Base-by-base conservation (phyloP, 2,329 filamentous ascomycete genomes). In the Aspergillus tubingensis region DNA sequence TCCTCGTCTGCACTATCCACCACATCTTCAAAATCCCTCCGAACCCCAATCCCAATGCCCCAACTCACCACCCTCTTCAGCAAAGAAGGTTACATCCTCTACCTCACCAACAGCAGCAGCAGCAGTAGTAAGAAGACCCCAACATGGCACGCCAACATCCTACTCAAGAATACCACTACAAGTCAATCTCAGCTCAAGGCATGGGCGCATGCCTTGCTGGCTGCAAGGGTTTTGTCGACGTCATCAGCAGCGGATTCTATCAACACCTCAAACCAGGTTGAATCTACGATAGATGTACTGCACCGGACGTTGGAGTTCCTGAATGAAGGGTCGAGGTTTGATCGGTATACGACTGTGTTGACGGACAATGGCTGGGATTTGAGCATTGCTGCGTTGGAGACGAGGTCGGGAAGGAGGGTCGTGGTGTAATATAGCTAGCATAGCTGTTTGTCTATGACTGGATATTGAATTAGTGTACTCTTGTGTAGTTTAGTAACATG, bases 341-440 rank as follows among this genome's bases (percentile, higher is more conserved):
- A 76, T 64, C 66, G 74, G 69, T 72, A 80, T 79, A 59, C 77
- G 55, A 62, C 74, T 62, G 64, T 75, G 62, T 62, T 87, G 57
- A 70, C 66, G 60, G 72, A 72, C 36, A 77, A 68, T 32, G 89
- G 89, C 0, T 93, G 90, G 90, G 85, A 92, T 74, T 67, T 90
- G 50, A 78, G 85, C 58, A 81, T 81, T 54, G 82, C 82, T 41
- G 88, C 86, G 5, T 77, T 93, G 67, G 89, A 92, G 78, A 92
- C 88, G 17, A 81, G 77, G 60, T 79, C 83, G 50, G 86, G 84
- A 10, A 68, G 70, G 57, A 72, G 79, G 60, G 62, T 81, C 54
- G 49, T 44, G 8, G 27, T 50, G 47, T 50, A 32, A 30, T 2
- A 25, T 25, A 7, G 23, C 4, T 50, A 19, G 5, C 8, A 8